Base-by-base conservation (phyloP, 2,329 filamentous ascomycete genomes). In the Colletotrichum sidae region DNA sequence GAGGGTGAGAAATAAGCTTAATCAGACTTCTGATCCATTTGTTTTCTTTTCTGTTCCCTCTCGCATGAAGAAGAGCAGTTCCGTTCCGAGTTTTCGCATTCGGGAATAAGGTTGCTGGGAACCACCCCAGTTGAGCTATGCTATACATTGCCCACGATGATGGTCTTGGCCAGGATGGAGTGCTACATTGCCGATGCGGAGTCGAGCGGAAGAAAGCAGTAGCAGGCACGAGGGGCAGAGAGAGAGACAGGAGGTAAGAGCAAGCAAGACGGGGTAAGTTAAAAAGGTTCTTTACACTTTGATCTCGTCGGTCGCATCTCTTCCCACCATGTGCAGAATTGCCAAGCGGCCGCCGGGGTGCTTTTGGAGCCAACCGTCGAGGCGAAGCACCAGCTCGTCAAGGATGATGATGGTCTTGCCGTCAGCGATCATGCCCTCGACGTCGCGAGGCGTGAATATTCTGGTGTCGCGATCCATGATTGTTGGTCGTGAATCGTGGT, bases 321-420 rank as follows among this genome's bases (percentile, higher is more conserved):
- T 81, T 60, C 86, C 86, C 4, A 88, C 83, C 84, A 88, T 88
- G 76, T 90, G 87, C 68, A 85, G 72, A 67, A 89, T 87, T 17
- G 86, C 84, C 34, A 89, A 76, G 12, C 79, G 77, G 38, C 88
- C 88, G 17, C 88, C 88, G 0, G 88, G 88, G 70, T 90, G 88
- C 60, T 77, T 81, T 59, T 83, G 73, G 69, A 89, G 80, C 88
- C 87, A 90, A 47, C 78, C 76, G 70, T 88, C 84, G 42, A 90
- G 82, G 60, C 81, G 79, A 69, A 90, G 77, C 13, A 86, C 83
- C 55, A 78, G 71, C 49, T 84, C 86, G 50, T 88, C 81, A 68
- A 82, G 83, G 59, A 90, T 83, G 69, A 89, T 82, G 59, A 90
- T 83, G 12, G 77, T 80, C 37, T 84, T 79, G 62, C 86, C 86